Evolutionary conservation across 179 eudicot species (phyloP).

Genomic region (Vitellaria paradoxa): DNA sequence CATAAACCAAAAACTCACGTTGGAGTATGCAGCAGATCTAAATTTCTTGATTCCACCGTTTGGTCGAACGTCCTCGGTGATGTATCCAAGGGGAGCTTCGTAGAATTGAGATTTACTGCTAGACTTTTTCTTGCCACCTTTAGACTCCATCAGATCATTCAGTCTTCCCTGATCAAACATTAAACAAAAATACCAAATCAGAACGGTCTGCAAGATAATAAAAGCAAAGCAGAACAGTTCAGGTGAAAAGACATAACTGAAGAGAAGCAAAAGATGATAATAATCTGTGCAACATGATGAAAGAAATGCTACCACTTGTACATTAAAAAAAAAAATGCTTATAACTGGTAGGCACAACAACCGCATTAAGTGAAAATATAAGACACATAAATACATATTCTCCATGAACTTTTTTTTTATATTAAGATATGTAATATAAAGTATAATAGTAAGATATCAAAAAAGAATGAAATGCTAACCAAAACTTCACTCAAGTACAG

Average conservation of each 20-base stretch:
- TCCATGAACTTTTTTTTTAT: too few relatives aligned
- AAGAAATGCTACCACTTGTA: not conserved
- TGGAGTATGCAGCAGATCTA: slow-evolving; percentile 49
- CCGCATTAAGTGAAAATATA: too few relatives aligned
- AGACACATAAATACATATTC: too few relatives aligned
- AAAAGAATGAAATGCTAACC: too few relatives aligned
- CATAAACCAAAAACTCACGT: slow-evolving; percentile 22
- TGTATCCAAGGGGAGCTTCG: slow-evolving; percentile 41
- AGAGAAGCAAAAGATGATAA: not conserved
- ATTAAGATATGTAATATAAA: too few relatives aligned
- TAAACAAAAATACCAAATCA: too few relatives aligned
- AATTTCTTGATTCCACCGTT: slow-evolving; percentile 46
- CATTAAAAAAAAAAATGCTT: too few relatives aligned
- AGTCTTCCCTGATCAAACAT: slow-evolving; percentile 6
- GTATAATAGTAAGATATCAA: too few relatives aligned
- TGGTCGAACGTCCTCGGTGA: slow-evolving; percentile 46
- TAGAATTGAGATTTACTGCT: slow-evolving; percentile 31
- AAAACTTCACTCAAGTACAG: too few relatives aligned
- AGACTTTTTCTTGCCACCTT: slow-evolving; percentile 26
- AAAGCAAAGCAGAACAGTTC: not conserved
- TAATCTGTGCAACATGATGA: not conserved
- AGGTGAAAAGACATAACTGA: not conserved
- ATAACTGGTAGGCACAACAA: too few relatives aligned
- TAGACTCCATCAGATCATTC: slow-evolving; percentile 73
- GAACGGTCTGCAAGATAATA: not conserved